phyloP scores from a whole-genome alignment of 345 rosid genomes.

The Euclidium syriacum region DNA sequence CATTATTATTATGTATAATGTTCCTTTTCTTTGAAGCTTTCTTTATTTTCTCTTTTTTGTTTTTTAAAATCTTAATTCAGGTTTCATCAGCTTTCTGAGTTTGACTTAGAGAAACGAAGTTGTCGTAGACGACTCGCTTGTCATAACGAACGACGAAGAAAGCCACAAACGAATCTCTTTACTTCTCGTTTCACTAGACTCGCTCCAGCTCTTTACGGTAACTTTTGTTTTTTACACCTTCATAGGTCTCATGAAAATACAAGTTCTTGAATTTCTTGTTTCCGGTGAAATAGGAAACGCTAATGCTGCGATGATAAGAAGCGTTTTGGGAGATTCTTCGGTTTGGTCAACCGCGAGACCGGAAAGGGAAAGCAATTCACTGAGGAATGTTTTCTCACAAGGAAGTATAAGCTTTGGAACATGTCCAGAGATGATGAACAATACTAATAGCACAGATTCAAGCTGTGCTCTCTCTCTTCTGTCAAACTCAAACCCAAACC shows the following conservation, averaged over 20 bases:
- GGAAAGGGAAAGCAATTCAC: constrained; percentile 35
- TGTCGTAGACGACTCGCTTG: constrained; percentile 87
- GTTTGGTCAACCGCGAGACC: constrained; percentile 39
- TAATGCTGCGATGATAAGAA: constrained; percentile 4
- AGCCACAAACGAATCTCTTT: constrained; percentile 51
- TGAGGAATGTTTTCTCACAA: constrained; percentile 38
- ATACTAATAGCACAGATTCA: constrained; percentile 52
- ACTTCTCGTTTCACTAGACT: constrained; percentile 44
- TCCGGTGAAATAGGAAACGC: constrained; percentile 7
- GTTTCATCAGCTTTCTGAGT: constrained; percentile 88
- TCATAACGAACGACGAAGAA: constrained; percentile 86
- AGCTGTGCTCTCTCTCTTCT: constrained; percentile 92
- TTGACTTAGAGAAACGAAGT: constrained; percentile 82
- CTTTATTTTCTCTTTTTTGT: not conserved
- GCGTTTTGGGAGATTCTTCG: constrained; percentile 14
- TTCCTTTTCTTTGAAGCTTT: constrained; percentile 19
- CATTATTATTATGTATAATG: no score
- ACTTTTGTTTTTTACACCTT: no score
- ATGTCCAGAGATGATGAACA: constrained; percentile 38
- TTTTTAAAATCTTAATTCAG: constrained; percentile 37
- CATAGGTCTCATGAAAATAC: no score
- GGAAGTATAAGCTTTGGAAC: constrained; percentile 41
- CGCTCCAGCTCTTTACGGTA: constrained; percentile 54
- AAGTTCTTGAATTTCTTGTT: not conserved
- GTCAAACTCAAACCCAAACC: constrained; percentile 70